Evolutionary conservation across 805 yeast species (phyloP).

Genomic region (Lipomyces kockii): DNA sequence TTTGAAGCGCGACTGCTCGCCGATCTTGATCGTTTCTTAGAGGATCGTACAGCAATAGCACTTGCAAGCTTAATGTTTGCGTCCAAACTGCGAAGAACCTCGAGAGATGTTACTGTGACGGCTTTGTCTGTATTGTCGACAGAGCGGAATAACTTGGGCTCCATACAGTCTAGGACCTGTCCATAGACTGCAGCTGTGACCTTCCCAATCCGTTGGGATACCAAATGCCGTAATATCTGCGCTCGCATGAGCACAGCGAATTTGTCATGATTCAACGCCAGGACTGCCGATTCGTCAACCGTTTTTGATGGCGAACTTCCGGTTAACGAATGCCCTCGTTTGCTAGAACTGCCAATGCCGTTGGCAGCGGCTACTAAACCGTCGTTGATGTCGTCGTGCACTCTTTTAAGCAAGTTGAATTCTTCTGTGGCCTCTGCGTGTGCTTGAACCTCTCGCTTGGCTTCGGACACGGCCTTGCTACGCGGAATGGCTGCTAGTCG

Average conservation of each 20-base stretch:
- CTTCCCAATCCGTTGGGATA: constrained; percentile 70
- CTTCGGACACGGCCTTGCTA: constrained; percentile 52
- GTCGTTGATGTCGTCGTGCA: constrained; percentile 35
- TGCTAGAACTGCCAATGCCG: constrained; percentile 7
- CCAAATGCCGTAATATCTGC: constrained; percentile 63
- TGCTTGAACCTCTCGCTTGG: constrained; percentile 63
- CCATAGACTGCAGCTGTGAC: constrained; percentile 68
- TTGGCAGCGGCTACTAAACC: constrained; percentile 29
- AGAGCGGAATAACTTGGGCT: constrained; percentile 51
- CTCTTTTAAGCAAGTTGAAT: constrained; percentile 25
- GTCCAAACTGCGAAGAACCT: constrained; percentile 40
- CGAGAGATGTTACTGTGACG: constrained; percentile 43
- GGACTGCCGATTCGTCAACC: constrained; percentile 44
- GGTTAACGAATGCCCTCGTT: neutral
- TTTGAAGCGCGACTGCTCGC: constrained; percentile 33
- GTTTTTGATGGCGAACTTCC: neutral
- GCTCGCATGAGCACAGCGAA: constrained; percentile 71
- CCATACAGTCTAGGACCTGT: constrained; percentile 61
- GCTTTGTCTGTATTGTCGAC: constrained; percentile 41
- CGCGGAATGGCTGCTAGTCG: constrained; percentile 31
- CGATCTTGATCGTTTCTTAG: constrained; percentile 17
- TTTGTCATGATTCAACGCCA: constrained; percentile 67
- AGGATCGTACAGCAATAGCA: constrained; percentile 27
- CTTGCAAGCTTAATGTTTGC: constrained; percentile 32
- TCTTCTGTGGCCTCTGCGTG: constrained; percentile 56